Evolutionary conservation across 208 protist genomes (phyloP).

Genomic region (Leishmania arabica): DNA sequence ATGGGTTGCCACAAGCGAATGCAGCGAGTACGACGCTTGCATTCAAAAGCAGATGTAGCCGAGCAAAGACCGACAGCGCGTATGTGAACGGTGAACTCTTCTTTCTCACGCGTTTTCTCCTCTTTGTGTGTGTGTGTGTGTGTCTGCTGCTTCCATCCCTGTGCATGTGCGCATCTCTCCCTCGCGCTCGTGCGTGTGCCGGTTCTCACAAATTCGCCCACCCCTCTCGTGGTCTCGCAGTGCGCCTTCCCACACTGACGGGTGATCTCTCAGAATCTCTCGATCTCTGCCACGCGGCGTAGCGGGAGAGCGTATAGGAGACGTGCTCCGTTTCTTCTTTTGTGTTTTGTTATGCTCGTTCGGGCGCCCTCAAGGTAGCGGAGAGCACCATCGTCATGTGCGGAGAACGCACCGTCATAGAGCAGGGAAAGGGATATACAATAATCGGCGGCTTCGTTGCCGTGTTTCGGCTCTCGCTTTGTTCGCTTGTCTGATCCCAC

Average conservation of each 20-base stretch:
- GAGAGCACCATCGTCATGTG: neutral
- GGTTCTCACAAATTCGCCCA: neutral
- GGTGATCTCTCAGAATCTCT: neutral
- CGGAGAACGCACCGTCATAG: neutral
- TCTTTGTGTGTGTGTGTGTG: neutral
- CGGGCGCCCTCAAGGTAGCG: too few relatives aligned
- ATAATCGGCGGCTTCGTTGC: neutral
- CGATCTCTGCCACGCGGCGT: neutral
- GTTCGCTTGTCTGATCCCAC: too few relatives aligned
- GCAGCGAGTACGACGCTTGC: neutral
- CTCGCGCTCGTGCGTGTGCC: neutral
- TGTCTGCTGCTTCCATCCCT: neutral
- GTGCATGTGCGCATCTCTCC: neutral
- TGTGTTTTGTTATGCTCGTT: too few relatives aligned
- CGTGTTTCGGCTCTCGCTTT: neutral
- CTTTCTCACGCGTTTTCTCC: neutral
- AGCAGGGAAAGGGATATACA: neutral
- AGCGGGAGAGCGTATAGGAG: too few relatives aligned
- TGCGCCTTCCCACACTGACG: neutral
- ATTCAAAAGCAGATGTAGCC: neutral
- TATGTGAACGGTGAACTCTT: neutral
- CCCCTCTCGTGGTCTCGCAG: neutral
- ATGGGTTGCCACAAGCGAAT: neutral
- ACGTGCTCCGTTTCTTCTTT: too few relatives aligned
- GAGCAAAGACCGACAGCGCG: neutral